Percentiles rank a stretch among this genome's conserved stretches.
Evolutionary conservation across 495 filamentous ascomycete species (phyloP).

Genomic region (Oidiodendron maius): DNA sequence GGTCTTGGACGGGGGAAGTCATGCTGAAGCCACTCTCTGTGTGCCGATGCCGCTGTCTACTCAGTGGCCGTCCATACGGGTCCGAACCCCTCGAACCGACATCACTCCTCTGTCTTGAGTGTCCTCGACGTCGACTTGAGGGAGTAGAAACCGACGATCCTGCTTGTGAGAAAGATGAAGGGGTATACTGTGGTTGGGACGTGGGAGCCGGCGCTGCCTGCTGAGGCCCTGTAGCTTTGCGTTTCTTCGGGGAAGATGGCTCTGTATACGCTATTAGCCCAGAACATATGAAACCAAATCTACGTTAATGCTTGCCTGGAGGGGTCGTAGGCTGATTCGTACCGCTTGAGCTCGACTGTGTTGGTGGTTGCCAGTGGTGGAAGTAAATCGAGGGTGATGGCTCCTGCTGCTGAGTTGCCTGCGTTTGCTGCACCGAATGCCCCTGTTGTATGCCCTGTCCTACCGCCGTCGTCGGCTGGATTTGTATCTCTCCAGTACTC

Average conservation of each 20-base stretch:
- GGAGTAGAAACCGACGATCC: constrained; percentile 50
- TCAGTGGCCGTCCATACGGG: constrained; percentile 18
- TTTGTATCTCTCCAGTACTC: constrained; percentile 49
- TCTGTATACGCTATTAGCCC: constrained; percentile 39
- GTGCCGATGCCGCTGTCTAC: constrained; percentile 22
- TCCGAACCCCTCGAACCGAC: constrained; percentile 16
- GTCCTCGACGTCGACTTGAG: constrained; percentile 53
- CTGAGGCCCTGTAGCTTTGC: constrained; percentile 63
- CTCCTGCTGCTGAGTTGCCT: constrained; percentile 45
- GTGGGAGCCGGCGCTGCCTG: constrained; percentile 50
- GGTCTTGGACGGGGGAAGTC: constrained; percentile 7
- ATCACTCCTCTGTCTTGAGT: constrained; percentile 67
- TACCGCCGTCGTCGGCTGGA: constrained; percentile 40
- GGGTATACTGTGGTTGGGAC: constrained; percentile 43
- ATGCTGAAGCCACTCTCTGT: constrained; percentile 17
- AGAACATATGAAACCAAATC: constrained; percentile 21
- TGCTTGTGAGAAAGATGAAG: constrained; percentile 51
- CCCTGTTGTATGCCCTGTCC: constrained; percentile 32
- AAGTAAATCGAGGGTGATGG: constrained; percentile 74
- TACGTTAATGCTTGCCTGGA: constrained; percentile 60
- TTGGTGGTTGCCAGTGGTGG: constrained; percentile 86
- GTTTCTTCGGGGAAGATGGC: constrained; percentile 62
- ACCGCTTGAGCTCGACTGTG: constrained; percentile 46
- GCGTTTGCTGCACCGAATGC: constrained; percentile 43
- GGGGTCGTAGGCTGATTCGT: constrained; percentile 57